phyloP scores from a whole-genome alignment of 768 basidiomycete genomes.

The Russula sp. region DNA sequence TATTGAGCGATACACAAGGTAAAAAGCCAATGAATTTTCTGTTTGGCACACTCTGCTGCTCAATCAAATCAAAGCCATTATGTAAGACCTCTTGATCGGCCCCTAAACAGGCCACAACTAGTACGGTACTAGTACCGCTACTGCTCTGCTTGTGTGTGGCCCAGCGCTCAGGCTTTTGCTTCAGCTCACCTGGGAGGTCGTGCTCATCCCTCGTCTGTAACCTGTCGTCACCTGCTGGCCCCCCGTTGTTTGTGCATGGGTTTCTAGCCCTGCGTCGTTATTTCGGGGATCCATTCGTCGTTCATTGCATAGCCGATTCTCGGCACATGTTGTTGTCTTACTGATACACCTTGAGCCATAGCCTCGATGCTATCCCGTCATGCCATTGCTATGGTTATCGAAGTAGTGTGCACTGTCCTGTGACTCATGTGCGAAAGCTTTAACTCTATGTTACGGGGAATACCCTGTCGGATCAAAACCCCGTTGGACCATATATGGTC shows the following conservation, averaged over 20 bases:
- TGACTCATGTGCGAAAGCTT: background rate
- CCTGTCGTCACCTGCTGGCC: background rate
- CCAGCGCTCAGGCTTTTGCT: too few species aligned
- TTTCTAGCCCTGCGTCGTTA: background rate
- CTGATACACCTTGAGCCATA: too few species aligned
- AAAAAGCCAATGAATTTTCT: constrained; percentile 7
- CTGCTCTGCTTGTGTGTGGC: too few species aligned
- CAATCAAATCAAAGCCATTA: background rate
- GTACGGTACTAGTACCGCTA: too few species aligned
- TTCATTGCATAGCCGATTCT: too few species aligned
- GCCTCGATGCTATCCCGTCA: background rate
- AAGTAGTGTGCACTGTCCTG: background rate
- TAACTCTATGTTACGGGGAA: background rate
- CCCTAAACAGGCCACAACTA: too few species aligned
- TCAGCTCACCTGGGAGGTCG: background rate
- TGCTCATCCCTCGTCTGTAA: background rate
- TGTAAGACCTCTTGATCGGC: too few species aligned
- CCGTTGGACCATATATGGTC: background rate
- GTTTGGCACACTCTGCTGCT: background rate
- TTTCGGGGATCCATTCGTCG: too few species aligned
- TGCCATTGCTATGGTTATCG: background rate
- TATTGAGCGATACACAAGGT: constrained; percentile 7
- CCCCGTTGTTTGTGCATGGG: background rate
- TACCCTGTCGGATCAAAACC: background rate
- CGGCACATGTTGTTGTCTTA: too few species aligned